Base-by-base conservation (phyloP, 345 rosid genomes). In the Salix caprea region DNA sequence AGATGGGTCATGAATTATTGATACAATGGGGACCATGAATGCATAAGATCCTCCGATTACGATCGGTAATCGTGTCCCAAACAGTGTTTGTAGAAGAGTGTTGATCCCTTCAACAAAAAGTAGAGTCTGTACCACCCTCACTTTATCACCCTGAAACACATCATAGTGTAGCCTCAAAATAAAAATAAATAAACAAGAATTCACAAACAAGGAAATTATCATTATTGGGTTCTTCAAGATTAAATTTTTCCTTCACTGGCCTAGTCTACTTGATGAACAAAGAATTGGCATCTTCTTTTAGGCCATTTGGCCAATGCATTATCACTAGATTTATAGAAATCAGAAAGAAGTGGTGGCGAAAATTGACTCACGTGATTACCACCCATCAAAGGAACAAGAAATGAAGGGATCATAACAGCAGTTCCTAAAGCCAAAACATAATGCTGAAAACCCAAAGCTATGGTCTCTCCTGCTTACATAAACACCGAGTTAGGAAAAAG, bases 41-140 rank as follows among this genome's bases (percentile, higher is more conserved):
- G 99, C 97, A 66, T 93, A 96, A 69, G 99, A 96, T 44, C 99
- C 98, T 39, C 99, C 99, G 21, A 96, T 88, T 67, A 96, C 99
- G 24, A 98, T 90, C 0, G 99, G 99, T 26, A 96, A 85, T 32
- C 99, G 87, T 12, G 98, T 92, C 67, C 99, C 99, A 78, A 96
- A 96, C 78, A 96, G 78, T 10, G 98, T 92, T 77, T 96, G 99
- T 12, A 93, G 86, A 72, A 96, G 94, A 18, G 99, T 93, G 77
- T 96, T 96, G 39, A 92, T 82, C 69, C 99, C 99, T 87, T 93
- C 89, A 40, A 96, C 91, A 80, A 96, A 96, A 39, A 96, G 90
- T 23, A 96, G 82, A 76, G 98, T 91, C 88, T 96, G 99, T 62
- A 90, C 90, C 76, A 96, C 98, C 79, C 97, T 96, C 74, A 91